Evolutionary conservation across 331 rosid genomes (phyloP).

Genomic region (Quercus tomentella): DNA sequence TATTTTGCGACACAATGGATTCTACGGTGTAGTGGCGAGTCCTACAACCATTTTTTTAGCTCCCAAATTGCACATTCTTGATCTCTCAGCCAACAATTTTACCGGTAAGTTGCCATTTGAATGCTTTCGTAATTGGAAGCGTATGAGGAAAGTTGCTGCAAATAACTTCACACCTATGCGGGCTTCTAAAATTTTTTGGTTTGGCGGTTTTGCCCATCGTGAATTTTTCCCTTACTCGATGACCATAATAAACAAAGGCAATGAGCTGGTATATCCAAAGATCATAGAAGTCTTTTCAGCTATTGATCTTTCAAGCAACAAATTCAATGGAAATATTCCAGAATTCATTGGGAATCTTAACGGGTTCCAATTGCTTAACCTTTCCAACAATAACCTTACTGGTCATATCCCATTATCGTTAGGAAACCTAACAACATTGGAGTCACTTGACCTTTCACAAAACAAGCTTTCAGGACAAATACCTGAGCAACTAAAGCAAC

Average conservation of each 20-base stretch:
- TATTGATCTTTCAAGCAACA: neutral
- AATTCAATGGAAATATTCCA: too few species aligned
- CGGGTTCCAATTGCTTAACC: too few species aligned
- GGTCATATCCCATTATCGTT: neutral
- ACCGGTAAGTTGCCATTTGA: neutral
- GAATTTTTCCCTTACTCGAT: neutral
- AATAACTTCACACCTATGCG: neutral
- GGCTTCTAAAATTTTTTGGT: neutral
- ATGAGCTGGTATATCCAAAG: neutral
- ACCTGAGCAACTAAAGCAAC: too few species aligned
- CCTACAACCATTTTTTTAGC: neutral
- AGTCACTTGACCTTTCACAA: too few species aligned
- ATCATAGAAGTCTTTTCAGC: neutral
- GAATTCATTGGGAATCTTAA: too few species aligned
- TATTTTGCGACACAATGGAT: neutral
- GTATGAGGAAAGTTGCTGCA: neutral
- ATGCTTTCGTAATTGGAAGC: neutral
- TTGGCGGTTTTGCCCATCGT: too few species aligned
- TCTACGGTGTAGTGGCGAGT: neutral
- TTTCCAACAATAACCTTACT: too few species aligned
- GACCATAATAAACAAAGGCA: neutral
- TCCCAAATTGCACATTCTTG: neutral
- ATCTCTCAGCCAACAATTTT: neutral
- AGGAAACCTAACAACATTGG: too few species aligned
- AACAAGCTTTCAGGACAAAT: too few species aligned